These are phyloP conservation scores for Boletus tomentosulus DNA, from an alignment of 768 basidiomycete species.

Conservation along the genomic window DNA sequence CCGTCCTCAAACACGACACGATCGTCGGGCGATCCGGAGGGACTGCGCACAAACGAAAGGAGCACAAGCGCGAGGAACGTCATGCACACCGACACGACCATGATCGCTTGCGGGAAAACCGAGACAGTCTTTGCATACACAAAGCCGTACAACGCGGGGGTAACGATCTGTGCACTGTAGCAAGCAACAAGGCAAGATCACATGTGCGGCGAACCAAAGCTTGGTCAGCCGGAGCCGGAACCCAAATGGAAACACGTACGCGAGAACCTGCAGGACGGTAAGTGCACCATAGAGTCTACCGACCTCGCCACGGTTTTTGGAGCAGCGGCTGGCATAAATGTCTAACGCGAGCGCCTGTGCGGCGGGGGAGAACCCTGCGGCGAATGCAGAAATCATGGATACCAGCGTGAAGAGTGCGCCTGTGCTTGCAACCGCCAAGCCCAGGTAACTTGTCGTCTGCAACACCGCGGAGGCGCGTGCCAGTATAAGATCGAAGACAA, in stretches of 20 bases:
- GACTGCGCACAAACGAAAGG: constrained; percentile 46
- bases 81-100: constrained; percentile 49
- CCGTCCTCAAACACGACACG: neutral
- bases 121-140: constrained; percentile 70
- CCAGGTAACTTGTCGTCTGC: constrained; percentile 48
- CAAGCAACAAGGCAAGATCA: too few relatives aligned
- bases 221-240: neutral
- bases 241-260: constrained; percentile 34
- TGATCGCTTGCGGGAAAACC: constrained; percentile 63
- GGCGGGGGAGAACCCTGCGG: constrained; percentile 61
- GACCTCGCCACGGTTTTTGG: constrained; percentile 44
- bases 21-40: constrained; percentile 3
- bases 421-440: constrained; percentile 46
- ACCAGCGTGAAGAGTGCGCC: constrained; percentile 49
- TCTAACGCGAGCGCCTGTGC: constrained; percentile 69
- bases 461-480: constrained; percentile 58
- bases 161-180: constrained; percentile 58
- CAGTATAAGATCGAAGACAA: constrained; percentile 65
- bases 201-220: too few relatives aligned
- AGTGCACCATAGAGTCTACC: constrained; percentile 80
- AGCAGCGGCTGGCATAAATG: constrained; percentile 51
- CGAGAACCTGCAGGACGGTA: constrained; percentile 66
- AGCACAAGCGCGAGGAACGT: constrained; percentile 41
- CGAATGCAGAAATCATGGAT: constrained; percentile 51
- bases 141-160: constrained; percentile 69